A percentile compares a stretch with the other conserved stretches of the same genome.
Conservation (phyloP, 208 protist genomes). For the Kentomonas sorsogonicus region DNA sequence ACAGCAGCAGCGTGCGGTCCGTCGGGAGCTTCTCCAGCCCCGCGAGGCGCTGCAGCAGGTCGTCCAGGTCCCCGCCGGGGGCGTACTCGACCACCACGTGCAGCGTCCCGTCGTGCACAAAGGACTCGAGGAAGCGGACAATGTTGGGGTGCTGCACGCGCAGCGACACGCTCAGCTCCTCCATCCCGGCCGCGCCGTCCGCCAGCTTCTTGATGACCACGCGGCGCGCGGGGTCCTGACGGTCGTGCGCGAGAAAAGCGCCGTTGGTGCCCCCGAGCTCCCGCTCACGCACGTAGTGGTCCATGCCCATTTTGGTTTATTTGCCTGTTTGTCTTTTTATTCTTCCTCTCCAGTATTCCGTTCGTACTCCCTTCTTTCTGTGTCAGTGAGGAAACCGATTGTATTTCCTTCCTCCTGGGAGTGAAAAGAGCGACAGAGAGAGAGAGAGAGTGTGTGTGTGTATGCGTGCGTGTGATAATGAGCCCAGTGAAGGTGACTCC, state of each 20-base stretch:
- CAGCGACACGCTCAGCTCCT: conserved; percentile 73
- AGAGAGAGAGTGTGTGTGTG: too few species aligned
- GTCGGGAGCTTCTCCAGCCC: conserved; percentile 38
- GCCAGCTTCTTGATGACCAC: conserved; percentile 81
- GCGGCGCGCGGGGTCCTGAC: conserved; percentile 38
- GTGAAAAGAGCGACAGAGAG: too few species aligned
- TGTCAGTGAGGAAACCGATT: too few species aligned
- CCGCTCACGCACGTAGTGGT: conserved; percentile 72
- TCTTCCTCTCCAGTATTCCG: background rate
- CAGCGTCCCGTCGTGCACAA: conserved; percentile 53
- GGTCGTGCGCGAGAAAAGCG: conserved; percentile 60
- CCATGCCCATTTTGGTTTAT: conserved; percentile 76
- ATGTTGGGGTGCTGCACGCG: conserved; percentile 78
- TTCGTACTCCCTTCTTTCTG: too few species aligned
- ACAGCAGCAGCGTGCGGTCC: conserved; percentile 45
- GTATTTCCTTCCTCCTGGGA: too few species aligned
- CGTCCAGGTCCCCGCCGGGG: conserved; percentile 75
- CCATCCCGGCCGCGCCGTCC: conserved; percentile 53
- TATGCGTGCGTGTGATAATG: too few species aligned
- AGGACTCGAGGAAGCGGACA: conserved; percentile 68
- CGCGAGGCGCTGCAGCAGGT: conserved; percentile 38
- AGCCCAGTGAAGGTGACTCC: too few species aligned
- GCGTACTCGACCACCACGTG: conserved; percentile 84
- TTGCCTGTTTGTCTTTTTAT: conserved; percentile 4
- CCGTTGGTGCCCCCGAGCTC: conserved; percentile 79